A percentile compares a stretch with the other conserved stretches of the same genome.
Evolutionary conservation across 225 moss, liverwort and hornwort species (phyloP).

Genomic region (Physcomitrium patens): DNA sequence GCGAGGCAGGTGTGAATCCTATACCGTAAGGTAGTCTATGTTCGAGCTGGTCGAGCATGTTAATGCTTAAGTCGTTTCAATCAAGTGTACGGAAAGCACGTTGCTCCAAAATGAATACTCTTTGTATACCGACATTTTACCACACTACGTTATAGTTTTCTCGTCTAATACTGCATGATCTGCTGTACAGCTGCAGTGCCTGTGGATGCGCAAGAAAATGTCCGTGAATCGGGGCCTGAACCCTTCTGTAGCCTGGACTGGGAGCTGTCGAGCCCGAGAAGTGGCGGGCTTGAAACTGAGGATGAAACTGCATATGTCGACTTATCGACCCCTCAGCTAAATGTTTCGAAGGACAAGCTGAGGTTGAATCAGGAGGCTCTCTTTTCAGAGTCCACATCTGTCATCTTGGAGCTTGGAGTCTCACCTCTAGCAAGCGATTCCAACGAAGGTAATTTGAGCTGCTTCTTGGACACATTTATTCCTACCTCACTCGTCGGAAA

Average conservation of each 20-base stretch:
- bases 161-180: constrained; percentile 28
- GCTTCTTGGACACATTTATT: constrained; percentile 3
- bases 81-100: background rate
- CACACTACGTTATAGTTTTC: background rate
- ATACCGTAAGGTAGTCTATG: constrained; percentile 5
- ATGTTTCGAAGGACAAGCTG: constrained; percentile 17
- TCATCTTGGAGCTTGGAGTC: constrained; percentile 47
- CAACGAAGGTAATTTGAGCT: constrained; percentile 45
- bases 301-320: constrained; percentile 20
- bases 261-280: constrained; percentile 33
- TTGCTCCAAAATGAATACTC: background rate
- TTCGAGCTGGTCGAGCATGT: constrained; percentile 12
- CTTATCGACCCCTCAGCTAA: constrained; percentile 32
- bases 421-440: constrained; percentile 41
- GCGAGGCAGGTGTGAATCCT: constrained; percentile 42
- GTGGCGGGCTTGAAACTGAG: constrained; percentile 25
- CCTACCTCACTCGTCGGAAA: background rate
- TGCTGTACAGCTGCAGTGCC: constrained; percentile 33
- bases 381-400: constrained; percentile 27
- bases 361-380: constrained; percentile 32
- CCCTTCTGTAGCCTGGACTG: constrained; percentile 17
- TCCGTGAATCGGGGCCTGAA: constrained; percentile 30
- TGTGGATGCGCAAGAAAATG: constrained; percentile 36
- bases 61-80: background rate
- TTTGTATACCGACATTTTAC: constrained; percentile 1